phyloP scores from a whole-genome alignment of 306 rosid genomes.

The Quercus gilva region DNA sequence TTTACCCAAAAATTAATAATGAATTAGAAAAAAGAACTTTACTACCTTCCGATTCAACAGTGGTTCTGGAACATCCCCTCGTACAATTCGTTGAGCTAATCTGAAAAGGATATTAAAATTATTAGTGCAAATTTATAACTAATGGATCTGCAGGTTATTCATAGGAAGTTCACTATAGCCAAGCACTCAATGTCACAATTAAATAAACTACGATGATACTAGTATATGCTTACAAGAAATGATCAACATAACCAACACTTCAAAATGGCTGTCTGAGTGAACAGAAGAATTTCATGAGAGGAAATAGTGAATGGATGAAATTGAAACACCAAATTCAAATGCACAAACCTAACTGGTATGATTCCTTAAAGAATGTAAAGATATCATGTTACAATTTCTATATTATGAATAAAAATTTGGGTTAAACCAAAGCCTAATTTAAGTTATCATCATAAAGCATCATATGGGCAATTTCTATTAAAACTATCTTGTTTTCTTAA shows the following conservation, averaged over 20 bases:
- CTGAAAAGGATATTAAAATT: conserved; percentile 39
- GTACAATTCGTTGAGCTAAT: conserved; percentile 94
- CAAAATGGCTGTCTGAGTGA: neutral
- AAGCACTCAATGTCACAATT: neutral
- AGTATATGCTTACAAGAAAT: neutral
- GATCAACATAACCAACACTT: neutral
- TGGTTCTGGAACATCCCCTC: conserved; percentile 98
- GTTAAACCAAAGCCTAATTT: neutral
- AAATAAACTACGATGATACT: neutral
- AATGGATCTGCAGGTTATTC: neutral
- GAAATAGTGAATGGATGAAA: neutral
- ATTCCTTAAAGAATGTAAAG: neutral
- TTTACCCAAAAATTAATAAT: neutral
- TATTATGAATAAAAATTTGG: neutral
- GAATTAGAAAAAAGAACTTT: conserved; percentile 1
- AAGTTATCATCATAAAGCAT: neutral
- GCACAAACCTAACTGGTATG: neutral
- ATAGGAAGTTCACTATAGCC: neutral
- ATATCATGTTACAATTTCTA: neutral
- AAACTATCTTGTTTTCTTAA: neutral
- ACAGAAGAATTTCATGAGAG: neutral
- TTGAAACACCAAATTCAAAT: neutral
- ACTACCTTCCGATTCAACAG: conserved; percentile 82
- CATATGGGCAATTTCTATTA: neutral
- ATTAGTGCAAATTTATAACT: conserved; percentile 3